Evolutionary conservation across 306 rosid species (phyloP), one percentile per base, ranked within the genome.

Genomic region (Quercus agrifolia): DNA sequence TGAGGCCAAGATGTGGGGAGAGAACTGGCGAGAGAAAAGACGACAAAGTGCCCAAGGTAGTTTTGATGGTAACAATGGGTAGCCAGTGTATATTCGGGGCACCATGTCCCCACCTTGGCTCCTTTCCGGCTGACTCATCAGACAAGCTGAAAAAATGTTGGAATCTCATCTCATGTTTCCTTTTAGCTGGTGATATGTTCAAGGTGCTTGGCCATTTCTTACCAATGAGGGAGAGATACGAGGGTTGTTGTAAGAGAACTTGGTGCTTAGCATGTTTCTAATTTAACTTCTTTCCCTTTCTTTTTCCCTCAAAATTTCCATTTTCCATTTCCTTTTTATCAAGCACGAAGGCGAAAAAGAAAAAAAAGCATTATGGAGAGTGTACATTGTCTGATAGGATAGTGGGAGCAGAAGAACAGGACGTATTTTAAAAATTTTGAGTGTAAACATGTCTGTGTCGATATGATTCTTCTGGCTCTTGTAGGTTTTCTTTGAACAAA

Each of bases 1-100:
- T 15, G 98, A 93, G 85, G 98, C 98, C 33, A 93, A 91, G 88
- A 86, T 88, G 94, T 93, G 98, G 98, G 98, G 97, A 70, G 97
- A 93, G 88, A 93, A 93, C 82, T 90, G 85, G 94, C 89, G 98
- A 74, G 97, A 93, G 68, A 88, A 93, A 76, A 83, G 98, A 78
- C 80, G 94, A 56, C 92, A 88, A 83, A 85, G 83, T 71, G 87
- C 82, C 77, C 87, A 85, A 70, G 92, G 90, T 54, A 93, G 89
- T 85, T 91, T 92, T 80, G 97, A 93, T 73, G 97, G 85, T 31
- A 77, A 88, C 31, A 89, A 86, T 21, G 78, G 81, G 7, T 88
- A 88, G 76, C 62, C 72, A n/a, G 73, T 66, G 77, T 27, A 28
- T 61, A 51, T 41, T 55, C 27, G 4, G 35, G 77, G 77, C 71